Evolutionary conservation across 2,329 filamentous ascomycete species (phyloP).

Genomic region (Diaporthe sp.): DNA sequence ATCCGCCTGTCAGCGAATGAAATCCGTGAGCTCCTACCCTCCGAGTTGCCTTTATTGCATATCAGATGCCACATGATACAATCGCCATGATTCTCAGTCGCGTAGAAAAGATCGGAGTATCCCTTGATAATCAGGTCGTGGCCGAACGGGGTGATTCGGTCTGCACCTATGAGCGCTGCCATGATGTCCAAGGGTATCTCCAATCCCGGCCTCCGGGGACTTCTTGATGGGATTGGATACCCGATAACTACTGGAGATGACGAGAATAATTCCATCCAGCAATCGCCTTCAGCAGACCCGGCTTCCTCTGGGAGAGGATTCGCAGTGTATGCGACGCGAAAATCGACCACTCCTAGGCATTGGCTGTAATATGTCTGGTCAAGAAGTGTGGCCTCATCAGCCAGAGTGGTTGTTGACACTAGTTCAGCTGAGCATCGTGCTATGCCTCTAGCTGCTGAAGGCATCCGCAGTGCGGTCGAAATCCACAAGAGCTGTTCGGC

Average conservation of each 20-base stretch:
- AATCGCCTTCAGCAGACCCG: neutral
- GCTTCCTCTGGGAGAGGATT: neutral
- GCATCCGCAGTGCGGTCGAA: neutral
- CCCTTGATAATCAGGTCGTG: neutral
- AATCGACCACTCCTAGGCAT: neutral
- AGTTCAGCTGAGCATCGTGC: neutral
- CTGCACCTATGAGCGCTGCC: neutral
- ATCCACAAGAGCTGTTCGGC: neutral
- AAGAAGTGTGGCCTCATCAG: neutral
- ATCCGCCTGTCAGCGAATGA: neutral
- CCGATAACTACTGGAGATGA: neutral
- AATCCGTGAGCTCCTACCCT: neutral
- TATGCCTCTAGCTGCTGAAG: neutral
- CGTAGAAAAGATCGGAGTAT: neutral
- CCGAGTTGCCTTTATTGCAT: neutral
- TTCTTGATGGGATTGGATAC: neutral
- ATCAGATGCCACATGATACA: neutral
- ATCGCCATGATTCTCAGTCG: neutral
- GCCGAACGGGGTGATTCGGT: neutral
- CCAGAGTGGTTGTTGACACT: neutral
- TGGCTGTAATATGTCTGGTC: neutral
- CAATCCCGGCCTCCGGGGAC: neutral
- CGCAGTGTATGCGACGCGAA: neutral
- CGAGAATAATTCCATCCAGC: neutral
- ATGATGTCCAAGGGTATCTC: neutral